A percentile compares a stretch with the other conserved stretches of the same genome.
Evolutionary conservation across 2,329 filamentous ascomycete species (phyloP).

Genomic region (Fusarium temperatum): DNA sequence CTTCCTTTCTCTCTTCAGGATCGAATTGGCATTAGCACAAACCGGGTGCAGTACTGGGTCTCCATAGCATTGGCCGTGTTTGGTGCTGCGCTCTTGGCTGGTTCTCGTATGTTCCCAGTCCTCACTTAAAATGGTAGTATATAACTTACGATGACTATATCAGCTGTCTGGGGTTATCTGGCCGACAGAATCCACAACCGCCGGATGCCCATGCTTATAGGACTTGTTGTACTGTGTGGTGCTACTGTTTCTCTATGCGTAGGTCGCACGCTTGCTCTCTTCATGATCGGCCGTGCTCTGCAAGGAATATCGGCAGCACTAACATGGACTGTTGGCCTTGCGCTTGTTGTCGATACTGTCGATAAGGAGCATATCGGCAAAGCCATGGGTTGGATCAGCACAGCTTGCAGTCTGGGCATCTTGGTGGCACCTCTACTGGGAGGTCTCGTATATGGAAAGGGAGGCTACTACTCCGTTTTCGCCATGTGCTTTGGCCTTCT

Average conservation of each 20-base stretch:
- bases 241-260: conserved; percentile 47
- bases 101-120: conserved; percentile 42
- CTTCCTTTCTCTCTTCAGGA: conserved; percentile 45
- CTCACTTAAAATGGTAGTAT: neutral
- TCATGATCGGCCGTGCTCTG: conserved; percentile 46
- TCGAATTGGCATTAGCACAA: conserved; percentile 38
- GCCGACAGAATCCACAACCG: conserved; percentile 48
- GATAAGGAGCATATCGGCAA: conserved; percentile 44
- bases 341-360: conserved; percentile 48
- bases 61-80: conserved; percentile 48
- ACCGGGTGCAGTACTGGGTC: conserved; percentile 49
- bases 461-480: conserved; percentile 48
- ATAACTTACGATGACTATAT: neutral
- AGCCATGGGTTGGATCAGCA: conserved; percentile 48
- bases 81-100: conserved; percentile 44
- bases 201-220: conserved; percentile 46
- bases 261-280: conserved; percentile 44
- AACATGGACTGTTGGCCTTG: conserved; percentile 50
- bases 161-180: conserved; percentile 49
- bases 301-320: conserved; percentile 48
- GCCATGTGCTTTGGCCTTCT: conserved; percentile 50
- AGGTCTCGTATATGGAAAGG: conserved; percentile 46
- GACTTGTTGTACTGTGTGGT: conserved; percentile 43
- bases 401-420: conserved; percentile 46
- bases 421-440: conserved; percentile 46